These are phyloP conservation scores for Metarhizium robertsii DNA, from an alignment of 2,329 filamentous ascomycete species.

Conservation along the genomic window DNA sequence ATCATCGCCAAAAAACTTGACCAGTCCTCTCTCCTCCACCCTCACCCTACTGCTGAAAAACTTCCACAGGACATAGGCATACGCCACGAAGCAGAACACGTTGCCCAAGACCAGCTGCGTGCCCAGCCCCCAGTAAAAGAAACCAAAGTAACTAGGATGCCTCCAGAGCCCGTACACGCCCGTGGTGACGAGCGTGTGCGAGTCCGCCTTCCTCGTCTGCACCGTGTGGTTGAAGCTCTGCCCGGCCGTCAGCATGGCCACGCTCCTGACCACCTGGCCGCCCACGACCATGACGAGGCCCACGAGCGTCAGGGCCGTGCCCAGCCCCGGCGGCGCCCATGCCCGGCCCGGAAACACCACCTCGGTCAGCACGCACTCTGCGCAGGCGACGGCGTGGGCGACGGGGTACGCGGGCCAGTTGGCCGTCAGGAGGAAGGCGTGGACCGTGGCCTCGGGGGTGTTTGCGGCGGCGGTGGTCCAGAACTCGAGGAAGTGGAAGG, in stretches of 20 bases:
- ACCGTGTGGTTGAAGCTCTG: conserved; percentile 88
- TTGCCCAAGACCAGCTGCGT: conserved; percentile 90
- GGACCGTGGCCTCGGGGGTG: conserved; percentile 59
- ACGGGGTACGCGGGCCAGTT: conserved; percentile 81
- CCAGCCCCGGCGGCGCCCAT: conserved; percentile 35
- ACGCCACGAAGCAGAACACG: conserved; percentile 63
- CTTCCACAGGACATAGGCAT: conserved; percentile 67
- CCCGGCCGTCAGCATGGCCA: conserved; percentile 83
- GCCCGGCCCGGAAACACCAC: conserved; percentile 42
- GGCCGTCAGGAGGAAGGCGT: conserved; percentile 71
- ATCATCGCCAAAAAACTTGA: conserved; percentile 75
- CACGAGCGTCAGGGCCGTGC: conserved; percentile 33
- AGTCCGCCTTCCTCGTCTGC: conserved; percentile 56
- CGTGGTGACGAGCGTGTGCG: conserved; percentile 71
- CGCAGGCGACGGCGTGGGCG: conserved; percentile 65
- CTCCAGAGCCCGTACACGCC: conserved; percentile 70
- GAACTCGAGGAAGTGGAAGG: conserved; percentile 96
- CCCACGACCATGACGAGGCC: conserved; percentile 56
- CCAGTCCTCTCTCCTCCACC: conserved; percentile 68
- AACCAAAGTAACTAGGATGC: conserved; percentile 94
- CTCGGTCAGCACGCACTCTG: conserved; percentile 60
- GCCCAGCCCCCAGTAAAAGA: conserved; percentile 97
- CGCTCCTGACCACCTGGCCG: conserved; percentile 68
- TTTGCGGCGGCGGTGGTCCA: conserved; percentile 83
- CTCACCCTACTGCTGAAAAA: conserved; percentile 72